Evolutionary conservation across 1,284 basidiomycete genomes (phyloP), one percentile per base, ranked within the genome.

Genomic region (Moniliella sp.): DNA sequence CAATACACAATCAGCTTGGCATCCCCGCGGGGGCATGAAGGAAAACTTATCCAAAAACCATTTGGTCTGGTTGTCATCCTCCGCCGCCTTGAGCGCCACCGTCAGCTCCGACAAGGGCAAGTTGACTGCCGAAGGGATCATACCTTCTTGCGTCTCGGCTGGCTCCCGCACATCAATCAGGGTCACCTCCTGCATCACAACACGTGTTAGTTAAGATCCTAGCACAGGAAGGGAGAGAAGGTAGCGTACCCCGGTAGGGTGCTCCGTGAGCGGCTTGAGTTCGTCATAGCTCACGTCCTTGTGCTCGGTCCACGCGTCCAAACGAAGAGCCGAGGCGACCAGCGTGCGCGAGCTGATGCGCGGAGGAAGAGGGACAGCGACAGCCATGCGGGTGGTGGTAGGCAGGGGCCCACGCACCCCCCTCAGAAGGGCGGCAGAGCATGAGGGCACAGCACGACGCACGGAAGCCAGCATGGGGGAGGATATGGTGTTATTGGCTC

Each of bases 1-100:
- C 91, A 99, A 65, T 91, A 94, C 61, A 94, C 88, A 21, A 81
- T 71, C 23, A 97, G 65, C 51, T 83, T 77, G 58, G 91, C 79
- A 36, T 70, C 61, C 39, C 66, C 63, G 7, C 31, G 32, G 4
- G 91, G 91, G 62, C 93, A 84, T 66, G 61, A 88, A 94, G 2
- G 82, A 80, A 48, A 75, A 75, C 46, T 74, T 35, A 8, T 46
- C 31, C 3, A 39, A 33, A 35, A 65, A 65, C n/a, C n/a, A n/a
- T n/a, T n/a, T n/a, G n/a, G n/a, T n/a, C n/a, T n/a, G n/a, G n/a
- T n/a, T n/a, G n/a, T n/a, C n/a, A n/a, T n/a, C n/a, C n/a, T n/a
- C n/a, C n/a, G n/a, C n/a, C n/a, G 78, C 63, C 44, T 72, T 66
- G 30, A 97, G 62, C 4, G 81, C 74, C 28, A 69, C 70, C 25